Percentiles rank a stretch among this genome's conserved stretches.
phyloP scores from a whole-genome alignment of 148 eudicot species.

The Chenopodium album region DNA sequence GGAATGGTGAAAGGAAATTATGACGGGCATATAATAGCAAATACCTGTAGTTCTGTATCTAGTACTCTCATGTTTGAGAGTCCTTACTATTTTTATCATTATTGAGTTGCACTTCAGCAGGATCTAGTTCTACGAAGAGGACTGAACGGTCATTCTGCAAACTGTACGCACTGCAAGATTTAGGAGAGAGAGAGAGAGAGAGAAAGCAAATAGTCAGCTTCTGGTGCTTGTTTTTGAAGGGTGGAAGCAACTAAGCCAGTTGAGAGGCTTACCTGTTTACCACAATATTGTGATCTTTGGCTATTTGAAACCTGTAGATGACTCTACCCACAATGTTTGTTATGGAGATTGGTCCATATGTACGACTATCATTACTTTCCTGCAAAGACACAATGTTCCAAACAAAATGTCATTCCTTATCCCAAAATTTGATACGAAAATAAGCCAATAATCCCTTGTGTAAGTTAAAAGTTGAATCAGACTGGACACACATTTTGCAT shows the following conservation, averaged over 20 bases:
- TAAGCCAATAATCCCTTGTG: neutral
- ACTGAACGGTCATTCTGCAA: conserved; percentile 18
- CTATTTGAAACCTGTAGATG: conserved; percentile 21
- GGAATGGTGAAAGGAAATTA: neutral
- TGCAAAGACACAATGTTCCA: conserved; percentile 9
- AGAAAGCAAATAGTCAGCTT: no score
- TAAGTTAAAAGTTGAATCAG: neutral
- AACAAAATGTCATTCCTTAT: neutral
- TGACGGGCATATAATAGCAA: neutral
- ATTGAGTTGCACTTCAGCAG: neutral
- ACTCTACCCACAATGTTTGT: conserved; percentile 28
- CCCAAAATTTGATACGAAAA: no score
- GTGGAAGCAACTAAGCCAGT: neutral
- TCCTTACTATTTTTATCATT: conserved; percentile 3
- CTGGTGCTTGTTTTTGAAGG: neutral
- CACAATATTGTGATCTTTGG: neutral
- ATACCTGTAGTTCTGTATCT: conserved; percentile 11
- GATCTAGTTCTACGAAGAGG: conserved; percentile 6
- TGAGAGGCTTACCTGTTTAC: conserved; percentile 22
- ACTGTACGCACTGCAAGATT: conserved; percentile 20
- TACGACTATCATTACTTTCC: conserved; percentile 31
- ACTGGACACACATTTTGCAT: neutral
- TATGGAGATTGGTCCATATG: conserved; percentile 27
- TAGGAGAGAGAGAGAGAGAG: neutral
- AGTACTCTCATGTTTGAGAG: conserved; percentile 5